Conservation (phyloP, 2,329 filamentous ascomycete species). For the Botrytis aclada region DNA sequence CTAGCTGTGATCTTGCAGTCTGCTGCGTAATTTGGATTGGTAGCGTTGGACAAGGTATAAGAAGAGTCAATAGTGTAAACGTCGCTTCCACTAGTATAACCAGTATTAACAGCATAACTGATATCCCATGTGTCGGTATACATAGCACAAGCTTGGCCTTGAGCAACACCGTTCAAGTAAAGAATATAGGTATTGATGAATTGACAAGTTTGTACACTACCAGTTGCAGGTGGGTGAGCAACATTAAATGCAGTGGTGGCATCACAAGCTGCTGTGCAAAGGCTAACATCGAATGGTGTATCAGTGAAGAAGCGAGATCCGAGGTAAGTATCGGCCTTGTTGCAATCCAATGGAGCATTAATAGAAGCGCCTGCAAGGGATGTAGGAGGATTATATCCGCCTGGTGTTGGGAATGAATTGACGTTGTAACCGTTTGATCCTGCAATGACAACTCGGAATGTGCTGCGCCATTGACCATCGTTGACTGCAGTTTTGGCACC, state of each 20-base stretch:
- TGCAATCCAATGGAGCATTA: constrained; percentile 6
- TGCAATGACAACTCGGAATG: constrained; percentile 42
- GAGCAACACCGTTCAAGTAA: constrained; percentile 5
- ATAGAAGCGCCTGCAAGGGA: not conserved
- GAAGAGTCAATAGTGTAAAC: not conserved
- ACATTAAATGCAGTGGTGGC: constrained; percentile 2
- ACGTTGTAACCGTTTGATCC: constrained; percentile 43
- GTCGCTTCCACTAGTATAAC: not conserved
- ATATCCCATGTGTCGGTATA: constrained; percentile 7
- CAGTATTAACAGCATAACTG: constrained; percentile 5
- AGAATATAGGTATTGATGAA: constrained; percentile 13
- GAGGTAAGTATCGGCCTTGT: constrained; percentile 1
- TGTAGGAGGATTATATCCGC: not conserved
- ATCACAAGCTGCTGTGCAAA: constrained; percentile 12
- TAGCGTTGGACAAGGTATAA: constrained; percentile 4
- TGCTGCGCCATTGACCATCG: constrained; percentile 35
- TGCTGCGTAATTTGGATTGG: constrained; percentile 1
- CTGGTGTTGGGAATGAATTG: constrained; percentile 24
- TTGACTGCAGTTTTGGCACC: constrained; percentile 35
- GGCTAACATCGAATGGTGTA: constrained; percentile 3
- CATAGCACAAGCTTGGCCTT: constrained; percentile 10
- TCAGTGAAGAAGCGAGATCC: constrained; percentile 11
- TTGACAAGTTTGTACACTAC: not conserved
- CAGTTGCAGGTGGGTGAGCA: not conserved
- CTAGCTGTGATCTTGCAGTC: not conserved